These are phyloP conservation scores for Corynascus novoguineensis DNA, from an alignment of 495 filamentous ascomycete genomes.

Conservation along the genomic window DNA sequence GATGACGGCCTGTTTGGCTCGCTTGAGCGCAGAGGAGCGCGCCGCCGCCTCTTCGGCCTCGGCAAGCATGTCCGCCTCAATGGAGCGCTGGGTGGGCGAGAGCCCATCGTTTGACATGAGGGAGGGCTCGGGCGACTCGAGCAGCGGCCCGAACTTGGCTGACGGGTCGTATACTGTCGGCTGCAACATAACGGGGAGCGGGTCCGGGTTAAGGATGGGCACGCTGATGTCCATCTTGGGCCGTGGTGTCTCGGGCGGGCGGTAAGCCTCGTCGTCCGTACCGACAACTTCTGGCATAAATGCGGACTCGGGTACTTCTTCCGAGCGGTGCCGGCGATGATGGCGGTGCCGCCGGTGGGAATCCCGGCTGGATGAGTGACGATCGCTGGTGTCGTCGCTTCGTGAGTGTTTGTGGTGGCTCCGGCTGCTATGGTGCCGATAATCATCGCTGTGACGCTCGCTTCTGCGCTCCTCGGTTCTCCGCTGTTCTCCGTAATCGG, in stretches of 20 bases:
- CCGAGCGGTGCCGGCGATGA: conserved; percentile 30
- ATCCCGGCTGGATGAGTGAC: conserved; percentile 6
- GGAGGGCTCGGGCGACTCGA: conserved; percentile 3
- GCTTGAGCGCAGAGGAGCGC: conserved; percentile 37
- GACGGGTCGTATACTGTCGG: conserved; percentile 45
- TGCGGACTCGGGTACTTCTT: conserved; percentile 22
- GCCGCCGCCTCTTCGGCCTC: conserved; percentile 40
- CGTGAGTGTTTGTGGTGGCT: conserved; percentile 31
- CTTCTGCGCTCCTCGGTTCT: conserved; percentile 16
- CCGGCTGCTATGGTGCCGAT: conserved; percentile 26
- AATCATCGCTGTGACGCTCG: conserved; percentile 18
- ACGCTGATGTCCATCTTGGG: conserved; percentile 36
- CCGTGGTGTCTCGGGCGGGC: conserved; percentile 33
- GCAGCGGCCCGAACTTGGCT: conserved; percentile 27
- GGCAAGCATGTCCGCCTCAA: conserved; percentile 36
- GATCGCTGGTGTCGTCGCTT: conserved; percentile 26
- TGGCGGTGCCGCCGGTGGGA: conserved; percentile 22
- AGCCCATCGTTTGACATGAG: conserved; percentile 31
- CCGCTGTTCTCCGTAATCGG: conserved; percentile 12
- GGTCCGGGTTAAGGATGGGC: conserved; percentile 42
- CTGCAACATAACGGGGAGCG: conserved; percentile 40
- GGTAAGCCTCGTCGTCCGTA: conserved; percentile 36
- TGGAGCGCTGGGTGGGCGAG: conserved; percentile 37
- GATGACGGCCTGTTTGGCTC: conserved; percentile 43
- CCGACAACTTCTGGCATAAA: conserved; percentile 36